Evolutionary conservation across 768 basidiomycete genomes (phyloP).

Genomic region (Candolleomyces eurysporus): DNA sequence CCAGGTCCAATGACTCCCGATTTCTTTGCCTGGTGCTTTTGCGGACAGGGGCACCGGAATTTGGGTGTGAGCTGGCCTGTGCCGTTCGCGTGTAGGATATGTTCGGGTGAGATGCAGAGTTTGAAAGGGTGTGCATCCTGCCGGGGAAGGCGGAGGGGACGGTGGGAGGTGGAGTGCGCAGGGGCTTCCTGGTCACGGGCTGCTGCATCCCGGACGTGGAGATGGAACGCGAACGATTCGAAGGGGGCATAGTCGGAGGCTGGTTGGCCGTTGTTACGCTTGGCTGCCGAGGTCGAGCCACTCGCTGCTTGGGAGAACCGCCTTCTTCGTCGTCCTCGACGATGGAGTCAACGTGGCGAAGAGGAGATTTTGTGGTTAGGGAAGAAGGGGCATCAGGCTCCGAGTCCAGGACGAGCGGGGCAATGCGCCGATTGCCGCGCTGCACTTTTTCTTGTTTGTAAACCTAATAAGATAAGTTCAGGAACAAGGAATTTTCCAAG

Average conservation of each 20-base stretch:
- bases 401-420: constrained; percentile 31
- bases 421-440: constrained; percentile 38
- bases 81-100: constrained; percentile 22
- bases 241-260: constrained; percentile 31
- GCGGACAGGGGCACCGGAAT: constrained; percentile 40
- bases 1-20: constrained; percentile 70
- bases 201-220: constrained; percentile 36
- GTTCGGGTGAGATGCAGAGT: constrained; percentile 18
- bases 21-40: constrained; percentile 53
- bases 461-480: constrained; percentile 37
- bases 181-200: constrained; percentile 23
- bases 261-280: constrained; percentile 38
- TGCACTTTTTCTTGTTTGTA: constrained; percentile 74
- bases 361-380: constrained; percentile 35
- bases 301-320: constrained; percentile 25
- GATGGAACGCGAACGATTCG: constrained; percentile 37
- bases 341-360: constrained; percentile 62
- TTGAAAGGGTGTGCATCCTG: constrained; percentile 16
- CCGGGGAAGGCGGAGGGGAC: constrained; percentile 28
- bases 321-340: constrained; percentile 64
- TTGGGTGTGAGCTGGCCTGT: constrained; percentile 20
- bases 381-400: constrained; percentile 32
- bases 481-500: constrained; percentile 23
- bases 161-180: constrained; percentile 28
- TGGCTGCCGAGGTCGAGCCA: constrained; percentile 42